These are phyloP conservation scores for Acacia confusa DNA, from an alignment of 306 rosid genomes.

Conservation along the genomic window DNA sequence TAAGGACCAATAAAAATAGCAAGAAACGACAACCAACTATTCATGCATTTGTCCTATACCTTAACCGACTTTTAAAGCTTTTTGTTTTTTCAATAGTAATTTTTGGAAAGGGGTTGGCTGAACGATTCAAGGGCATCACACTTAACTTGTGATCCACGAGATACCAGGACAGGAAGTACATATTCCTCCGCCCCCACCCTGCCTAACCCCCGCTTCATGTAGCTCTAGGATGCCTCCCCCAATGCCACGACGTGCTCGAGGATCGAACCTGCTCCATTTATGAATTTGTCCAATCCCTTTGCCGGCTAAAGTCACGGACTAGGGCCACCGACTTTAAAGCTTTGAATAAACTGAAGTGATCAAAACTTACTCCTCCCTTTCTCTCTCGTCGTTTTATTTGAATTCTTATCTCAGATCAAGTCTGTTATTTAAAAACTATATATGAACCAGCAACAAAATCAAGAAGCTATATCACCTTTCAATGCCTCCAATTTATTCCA, in stretches of 20 bases:
- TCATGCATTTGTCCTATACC: neutral
- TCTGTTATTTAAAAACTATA: neutral
- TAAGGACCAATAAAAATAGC: neutral
- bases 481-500: neutral
- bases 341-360: neutral
- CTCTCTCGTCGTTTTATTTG: neutral
- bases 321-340: neutral
- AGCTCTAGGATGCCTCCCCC: too few relatives aligned
- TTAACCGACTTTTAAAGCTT: neutral
- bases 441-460: neutral
- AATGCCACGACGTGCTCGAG: too few relatives aligned
- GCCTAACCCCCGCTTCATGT: too few relatives aligned
- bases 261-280: too few relatives aligned
- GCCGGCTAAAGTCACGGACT: too few relatives aligned
- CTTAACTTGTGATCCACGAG: too few relatives aligned
- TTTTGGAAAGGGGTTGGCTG: too few relatives aligned
- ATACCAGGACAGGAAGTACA: too few relatives aligned
- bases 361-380: neutral
- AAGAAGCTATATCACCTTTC: neutral
- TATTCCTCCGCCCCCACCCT: too few relatives aligned
- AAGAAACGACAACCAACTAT: neutral
- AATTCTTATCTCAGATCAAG: neutral
- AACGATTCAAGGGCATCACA: too few relatives aligned
- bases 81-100: too few relatives aligned
- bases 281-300: too few relatives aligned